Evolutionary conservation across 306 rosid genomes (phyloP), one percentile per base, ranked within the genome.

Genomic region (Glycine latifolia): DNA sequence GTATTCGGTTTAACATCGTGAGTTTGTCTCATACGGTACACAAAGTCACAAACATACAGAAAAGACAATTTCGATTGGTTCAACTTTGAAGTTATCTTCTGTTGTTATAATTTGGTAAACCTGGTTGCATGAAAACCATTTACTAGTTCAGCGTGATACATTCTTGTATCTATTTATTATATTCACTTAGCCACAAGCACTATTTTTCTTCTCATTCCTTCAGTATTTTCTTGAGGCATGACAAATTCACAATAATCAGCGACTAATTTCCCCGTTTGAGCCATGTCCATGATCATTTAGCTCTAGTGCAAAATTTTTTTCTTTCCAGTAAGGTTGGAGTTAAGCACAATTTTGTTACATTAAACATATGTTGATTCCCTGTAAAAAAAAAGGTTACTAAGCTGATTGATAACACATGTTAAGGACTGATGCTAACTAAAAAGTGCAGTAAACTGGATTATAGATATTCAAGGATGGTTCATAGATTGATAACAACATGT

Each of bases 81-180:
- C 68, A 77, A 71, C 83, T 56, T 77, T 58, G 83, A 69, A 66
- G 35, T 81, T 63, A 85, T 85, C 83, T 71, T 76, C 66, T 5
- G 77, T 37, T 56, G 59, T 68, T 49, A 67, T 79, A 46, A n/a
- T 79, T 39, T 73, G 63, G 72, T 66, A 56, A 5, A 54, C 66
- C 77, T 79, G 62, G 61, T 52, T 4, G 48, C 71, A 55, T 60
- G 78, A 55, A 78, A 71, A 35, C 77, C 48, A 20, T 70, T 59
- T 71, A 46, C 76, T 46, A 46, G 20, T 65, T 71, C 76, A 71
- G 75, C 8, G 73, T 49, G 12, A 31, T 55, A 13, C 26, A 16
- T 52, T 52, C 46, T 52, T 83, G 60, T 66, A 17, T 70, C 41
- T 53, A 35, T 58, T 58, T 46, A 37, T 67, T 53, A 20, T 67